Conservation (phyloP, 148 eudicot genomes). For the Spergularia marina region DNA sequence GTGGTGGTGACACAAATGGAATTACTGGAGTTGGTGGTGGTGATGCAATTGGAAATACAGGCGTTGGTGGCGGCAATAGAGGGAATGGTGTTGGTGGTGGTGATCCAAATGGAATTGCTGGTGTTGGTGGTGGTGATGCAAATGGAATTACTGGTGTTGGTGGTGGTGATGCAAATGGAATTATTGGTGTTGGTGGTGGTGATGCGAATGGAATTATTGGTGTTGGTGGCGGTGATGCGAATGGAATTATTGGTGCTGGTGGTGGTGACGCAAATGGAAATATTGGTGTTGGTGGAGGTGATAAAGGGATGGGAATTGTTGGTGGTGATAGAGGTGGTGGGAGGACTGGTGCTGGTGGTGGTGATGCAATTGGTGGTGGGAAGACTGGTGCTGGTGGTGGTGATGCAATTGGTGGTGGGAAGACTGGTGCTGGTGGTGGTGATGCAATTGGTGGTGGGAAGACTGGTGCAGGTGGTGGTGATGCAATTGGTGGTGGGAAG, state of each 20-base stretch:
- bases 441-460: conserved; percentile 3
- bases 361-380: conserved; percentile 14
- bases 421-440: conserved; percentile 16
- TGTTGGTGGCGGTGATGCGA: not conserved
- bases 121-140: conserved; percentile 2
- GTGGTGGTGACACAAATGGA: not conserved
- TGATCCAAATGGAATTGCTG: not conserved
- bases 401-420: conserved; percentile 15
- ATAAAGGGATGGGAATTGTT: conserved; percentile 8
- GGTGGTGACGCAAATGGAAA: conserved; percentile 1
- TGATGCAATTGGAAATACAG: not conserved
- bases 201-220: not conserved
- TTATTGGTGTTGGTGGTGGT: conserved; percentile 1
- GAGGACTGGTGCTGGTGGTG: conserved; percentile 12
- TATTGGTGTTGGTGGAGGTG: conserved; percentile 22
- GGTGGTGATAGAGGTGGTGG: conserved; percentile 22
- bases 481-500: not conserved
- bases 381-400: conserved; percentile 14
- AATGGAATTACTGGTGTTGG: not conserved
- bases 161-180: not conserved
- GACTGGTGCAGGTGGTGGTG: conserved; percentile 7
- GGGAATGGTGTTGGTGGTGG: conserved; percentile 10
- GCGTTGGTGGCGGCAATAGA: conserved; percentile 6
- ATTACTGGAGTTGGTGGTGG: conserved; percentile 10
- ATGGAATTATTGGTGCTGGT: not conserved